Evolutionary conservation across 1,284 basidiomycete species (phyloP), one percentile per base, ranked within the genome.

Genomic region (Singerocomus inundabilis): DNA sequence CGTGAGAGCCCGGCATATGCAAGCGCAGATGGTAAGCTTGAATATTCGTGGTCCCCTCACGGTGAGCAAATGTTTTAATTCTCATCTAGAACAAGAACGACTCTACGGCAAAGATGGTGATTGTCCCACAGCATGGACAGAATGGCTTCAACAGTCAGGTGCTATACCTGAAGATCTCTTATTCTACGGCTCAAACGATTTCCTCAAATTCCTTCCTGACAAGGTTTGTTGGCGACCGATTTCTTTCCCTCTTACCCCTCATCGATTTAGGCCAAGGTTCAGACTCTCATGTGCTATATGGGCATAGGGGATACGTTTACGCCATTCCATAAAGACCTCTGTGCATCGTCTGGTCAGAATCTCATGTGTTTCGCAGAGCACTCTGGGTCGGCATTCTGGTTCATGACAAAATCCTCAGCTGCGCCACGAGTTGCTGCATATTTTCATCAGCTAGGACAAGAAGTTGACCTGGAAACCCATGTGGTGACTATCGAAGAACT

Each of bases 231-330:
- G 34, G 42, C 34, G 24, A 6, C 30, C 30, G 11, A 33, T 37
- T 15, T 42, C 21, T 53, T 37, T 30, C 49, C 10, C 44, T 44
- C 13, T 45, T 41, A 33, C 35, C 30, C 35, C 55, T 60, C 21
- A 58, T 41, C 36, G 2, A 34, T 42, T 32, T 54, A 85, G 84
- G 72, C 72, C 46, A 68, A 69, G 28, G 79, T 88, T 2, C 83
- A 91, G 61, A 87, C 85, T 0, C 68, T 91, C 3, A 88, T 91
- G 85, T 88, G 85, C 61, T 91, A 91, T 59, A 68, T 88, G 9
- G 88, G 88, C 8, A 72, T 84, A 44, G 85, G 85, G 0, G 87
- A 86, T 53, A 90, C 87, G 0, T 84, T 81, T 60, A 91, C 88
- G 0, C 83, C 88, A 0, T 84, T 79, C 46, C 88, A 91, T 61